Evolutionary conservation across 2,329 filamentous ascomycete species (phyloP), one percentile per base, ranked within the genome.

Genomic region (Lizonia empirigonia): DNA sequence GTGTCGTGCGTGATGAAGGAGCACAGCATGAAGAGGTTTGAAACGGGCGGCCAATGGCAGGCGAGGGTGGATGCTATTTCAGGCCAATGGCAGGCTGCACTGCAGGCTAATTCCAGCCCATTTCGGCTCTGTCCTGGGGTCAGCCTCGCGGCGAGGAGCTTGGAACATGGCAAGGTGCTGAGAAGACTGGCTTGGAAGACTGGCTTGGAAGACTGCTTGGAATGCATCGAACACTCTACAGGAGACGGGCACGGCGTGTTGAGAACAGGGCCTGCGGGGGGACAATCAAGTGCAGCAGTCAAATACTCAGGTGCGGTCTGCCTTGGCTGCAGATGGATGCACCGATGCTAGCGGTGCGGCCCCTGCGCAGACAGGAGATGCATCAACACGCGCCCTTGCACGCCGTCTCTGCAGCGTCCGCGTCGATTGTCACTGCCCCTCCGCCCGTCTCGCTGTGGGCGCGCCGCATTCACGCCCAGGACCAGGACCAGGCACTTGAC

Each of bases 21-120:
- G 23, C 32, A 36, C 26, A 24, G 49, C 49, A 52, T 52, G 35
- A 40, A 42, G 33, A n/a, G 56, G 52, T 47, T 54, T 35, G 45
- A 56, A 61, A 61, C 50, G 9, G 16, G 44, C 36, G 36, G 46
- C 60, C 49, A 58, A 59, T 61, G 27, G 45, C n/a, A n/a, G n/a
- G n/a, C n/a, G n/a, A n/a, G n/a, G n/a, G n/a, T n/a, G n/a, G n/a
- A n/a, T n/a, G n/a, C n/a, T n/a, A n/a, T n/a, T n/a, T n/a, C n/a
- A n/a, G n/a, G n/a, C n/a, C n/a, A n/a, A n/a, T n/a, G 44, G 26
- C 18, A 19, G n/a, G 26, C 39, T 10, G 38, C 40, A 45, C 29
- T 37, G n/a, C 29, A 12, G 30, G 36, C 54, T 55, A 40, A 54
- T 56, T 37, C 39, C 32, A 35, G 35, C 36, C 20, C 13, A 41